A percentile compares a stretch with the other conserved stretches of the same genome.
Conservation (phyloP, 192 early-diverging fungal genomes). For the Chytriomyces hyalinus region DNA sequence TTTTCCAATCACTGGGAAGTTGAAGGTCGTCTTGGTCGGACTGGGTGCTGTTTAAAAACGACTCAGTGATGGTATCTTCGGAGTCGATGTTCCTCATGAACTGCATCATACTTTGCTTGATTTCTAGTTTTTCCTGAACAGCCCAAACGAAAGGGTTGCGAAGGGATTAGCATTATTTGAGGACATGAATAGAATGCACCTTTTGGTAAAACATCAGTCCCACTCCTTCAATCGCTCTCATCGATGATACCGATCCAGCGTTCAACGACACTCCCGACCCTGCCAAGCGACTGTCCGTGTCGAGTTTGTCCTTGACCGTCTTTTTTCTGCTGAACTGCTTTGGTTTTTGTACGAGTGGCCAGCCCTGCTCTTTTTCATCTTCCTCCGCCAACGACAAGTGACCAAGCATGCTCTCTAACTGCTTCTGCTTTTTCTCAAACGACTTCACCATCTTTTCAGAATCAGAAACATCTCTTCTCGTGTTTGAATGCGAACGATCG, state of each 20-base stretch:
- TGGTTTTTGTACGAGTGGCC: neutral
- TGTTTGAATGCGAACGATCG: neutral
- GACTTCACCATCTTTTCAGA: neutral
- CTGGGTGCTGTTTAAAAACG: neutral
- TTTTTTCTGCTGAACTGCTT: neutral
- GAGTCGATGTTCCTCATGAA: conserved; percentile 2
- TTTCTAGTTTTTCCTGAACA: neutral
- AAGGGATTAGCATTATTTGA: too few relatives aligned
- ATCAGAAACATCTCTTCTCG: neutral
- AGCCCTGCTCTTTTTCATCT: neutral
- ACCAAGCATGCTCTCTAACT: neutral
- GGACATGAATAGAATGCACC: neutral
- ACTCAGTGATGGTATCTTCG: neutral
- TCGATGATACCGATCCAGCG: neutral
- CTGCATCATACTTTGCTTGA: conserved; percentile 4
- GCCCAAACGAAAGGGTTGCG: too few relatives aligned
- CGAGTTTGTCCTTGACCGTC: too few relatives aligned
- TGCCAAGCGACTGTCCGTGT: neutral
- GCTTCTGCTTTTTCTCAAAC: neutral
- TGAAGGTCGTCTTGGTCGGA: neutral
- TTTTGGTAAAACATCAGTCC: neutral
- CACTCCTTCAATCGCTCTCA: neutral
- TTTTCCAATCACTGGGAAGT: neutral
- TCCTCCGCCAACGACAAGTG: neutral
- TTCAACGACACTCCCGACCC: neutral